These are phyloP conservation scores for Catenaria anguillulae DNA, from an alignment of 371 early-diverging fungal species.

Conservation along the genomic window DNA sequence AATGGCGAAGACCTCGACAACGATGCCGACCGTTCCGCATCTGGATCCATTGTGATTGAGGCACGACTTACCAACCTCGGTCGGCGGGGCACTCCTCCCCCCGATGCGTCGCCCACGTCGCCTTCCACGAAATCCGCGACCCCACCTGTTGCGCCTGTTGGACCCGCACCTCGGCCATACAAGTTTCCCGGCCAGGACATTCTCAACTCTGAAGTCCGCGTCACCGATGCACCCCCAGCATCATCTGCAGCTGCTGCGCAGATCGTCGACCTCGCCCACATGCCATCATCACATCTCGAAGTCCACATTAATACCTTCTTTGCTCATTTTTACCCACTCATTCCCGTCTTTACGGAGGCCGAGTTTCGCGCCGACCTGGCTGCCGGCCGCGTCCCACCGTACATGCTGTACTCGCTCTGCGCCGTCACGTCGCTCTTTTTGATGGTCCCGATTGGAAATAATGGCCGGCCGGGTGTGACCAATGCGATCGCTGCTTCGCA, in stretches of 20 bases:
- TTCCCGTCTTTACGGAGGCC: background rate
- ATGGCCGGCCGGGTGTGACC: background rate
- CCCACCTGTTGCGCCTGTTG: background rate
- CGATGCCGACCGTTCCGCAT: no score
- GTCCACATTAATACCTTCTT: background rate
- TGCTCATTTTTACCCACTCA: background rate
- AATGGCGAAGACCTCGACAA: no score
- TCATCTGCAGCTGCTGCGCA: background rate
- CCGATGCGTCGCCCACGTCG: background rate
- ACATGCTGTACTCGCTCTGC: background rate
- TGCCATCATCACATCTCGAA: background rate
- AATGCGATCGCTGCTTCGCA: background rate
- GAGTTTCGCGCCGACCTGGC: background rate
- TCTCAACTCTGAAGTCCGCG: background rate
- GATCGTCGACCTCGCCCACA: background rate
- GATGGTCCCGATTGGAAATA: background rate
- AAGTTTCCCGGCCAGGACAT: background rate
- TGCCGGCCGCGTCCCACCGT: background rate
- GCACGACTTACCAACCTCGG: background rate
- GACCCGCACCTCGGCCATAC: background rate
- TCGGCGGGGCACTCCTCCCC: no score
- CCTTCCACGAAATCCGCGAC: background rate
- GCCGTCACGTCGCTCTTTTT: background rate
- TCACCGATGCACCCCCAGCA: background rate
- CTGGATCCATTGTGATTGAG: no score